Evolutionary conservation across 2,329 filamentous ascomycete species (phyloP), one percentile per base, ranked within the genome.

Genomic region (Penicillium sp.): DNA sequence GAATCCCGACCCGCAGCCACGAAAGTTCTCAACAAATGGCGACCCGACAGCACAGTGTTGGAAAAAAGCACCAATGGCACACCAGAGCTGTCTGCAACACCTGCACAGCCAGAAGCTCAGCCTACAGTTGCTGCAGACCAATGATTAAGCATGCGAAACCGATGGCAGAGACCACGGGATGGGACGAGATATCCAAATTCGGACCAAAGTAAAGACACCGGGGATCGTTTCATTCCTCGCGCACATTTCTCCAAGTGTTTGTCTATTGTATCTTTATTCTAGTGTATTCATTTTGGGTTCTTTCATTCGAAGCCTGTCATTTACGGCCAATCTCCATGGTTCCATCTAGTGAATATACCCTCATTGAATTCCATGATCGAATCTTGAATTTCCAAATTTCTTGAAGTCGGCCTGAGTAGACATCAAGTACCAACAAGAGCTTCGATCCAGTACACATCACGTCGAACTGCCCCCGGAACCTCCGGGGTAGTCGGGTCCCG

Each of bases 11-110:
- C 76, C 2, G 73, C 77, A 10, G 78, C 81, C 5, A 76, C 75
- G 49, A 85, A 85, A 65, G 68, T 86, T 47, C 72, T 87, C 10
- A 69, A 68, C 9, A 83, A 77, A 62, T 86, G 81, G 81, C 75
- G 81, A 51, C 84, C 84, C 1, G 74, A 78, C 27, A 74, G 77
- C 3, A 43, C 58, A 13, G 61, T 63, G 11, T 51, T 61, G 31
- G 62, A 66, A 40, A 18, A 47, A 16, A 36, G 34, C 27, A n/a
- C 58, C 55, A 55, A 58, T 34, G 53, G 45, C 2, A 43, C 49
- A 21, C 27, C 40, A 3, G 51, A 49, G 13, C 10, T 63, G 45
- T 38, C 57, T 45, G 21, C 54, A 43, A 55, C 56, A 34, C 22
- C 57, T 21, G 32, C 49, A 8, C 49, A 47, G 34, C 40, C 53